Conservation (phyloP, 805 yeast species). For the Myxozyma sirexii region DNA sequence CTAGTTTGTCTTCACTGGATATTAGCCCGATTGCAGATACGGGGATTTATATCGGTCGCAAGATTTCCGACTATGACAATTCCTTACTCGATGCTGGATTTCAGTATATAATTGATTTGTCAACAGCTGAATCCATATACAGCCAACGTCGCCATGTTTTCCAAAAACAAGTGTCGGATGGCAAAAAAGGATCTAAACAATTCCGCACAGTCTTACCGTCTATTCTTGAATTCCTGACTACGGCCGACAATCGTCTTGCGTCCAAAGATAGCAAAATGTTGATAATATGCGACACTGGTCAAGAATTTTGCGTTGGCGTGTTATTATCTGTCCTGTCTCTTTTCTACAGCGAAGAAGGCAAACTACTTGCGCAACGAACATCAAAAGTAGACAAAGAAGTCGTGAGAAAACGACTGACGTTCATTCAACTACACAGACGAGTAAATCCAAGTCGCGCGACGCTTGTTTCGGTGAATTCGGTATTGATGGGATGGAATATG, state of each 20-base stretch:
- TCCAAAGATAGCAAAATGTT: conserved; percentile 37
- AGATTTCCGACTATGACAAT: background rate
- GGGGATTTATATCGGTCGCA: conserved; percentile 23
- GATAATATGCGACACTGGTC: conserved; percentile 64
- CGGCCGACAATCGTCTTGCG: conserved; percentile 6
- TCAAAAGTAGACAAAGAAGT: conserved; percentile 51
- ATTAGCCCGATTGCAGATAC: conserved; percentile 23
- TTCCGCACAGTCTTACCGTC: conserved; percentile 54
- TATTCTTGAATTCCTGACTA: conserved; percentile 43
- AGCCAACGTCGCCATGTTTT: background rate
- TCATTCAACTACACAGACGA: conserved; percentile 51
- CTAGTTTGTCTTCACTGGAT: background rate
- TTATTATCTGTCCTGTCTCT: conserved; percentile 55
- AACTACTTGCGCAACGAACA: conserved; percentile 1
- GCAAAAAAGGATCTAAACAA: conserved; percentile 68
- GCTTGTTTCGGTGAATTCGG: conserved; percentile 67
- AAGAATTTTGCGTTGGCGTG: conserved; percentile 68
- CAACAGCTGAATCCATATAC: conserved; percentile 6
- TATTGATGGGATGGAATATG: conserved; percentile 53
- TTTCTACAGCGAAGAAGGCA: conserved; percentile 51
- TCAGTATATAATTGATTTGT: conserved; percentile 34
- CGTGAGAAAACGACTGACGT: conserved; percentile 59
- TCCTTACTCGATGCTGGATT: background rate
- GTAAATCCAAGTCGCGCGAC: conserved; percentile 80
- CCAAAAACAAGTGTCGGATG: conserved; percentile 36